Conservation (phyloP, 2,329 filamentous ascomycete species). For the Fusarium pseudocircinatum region DNA sequence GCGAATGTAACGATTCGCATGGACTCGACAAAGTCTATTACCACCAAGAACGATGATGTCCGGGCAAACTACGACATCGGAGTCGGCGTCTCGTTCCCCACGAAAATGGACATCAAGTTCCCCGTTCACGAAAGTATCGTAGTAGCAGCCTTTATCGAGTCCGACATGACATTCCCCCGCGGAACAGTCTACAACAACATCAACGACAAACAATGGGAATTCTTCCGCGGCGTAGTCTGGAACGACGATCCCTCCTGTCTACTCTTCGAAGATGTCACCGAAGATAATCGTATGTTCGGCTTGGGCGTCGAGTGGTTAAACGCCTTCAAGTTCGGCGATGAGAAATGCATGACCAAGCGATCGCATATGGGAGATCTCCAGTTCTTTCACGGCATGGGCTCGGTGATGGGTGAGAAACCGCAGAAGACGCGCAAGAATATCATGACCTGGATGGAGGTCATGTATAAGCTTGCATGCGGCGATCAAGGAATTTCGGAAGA, state of each 20-base stretch:
- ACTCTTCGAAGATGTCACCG: constrained; percentile 5
- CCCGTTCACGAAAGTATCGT: constrained; percentile 26
- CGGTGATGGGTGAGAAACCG: constrained; percentile 11
- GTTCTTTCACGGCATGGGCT: constrained; percentile 29
- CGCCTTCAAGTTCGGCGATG: constrained; percentile 19
- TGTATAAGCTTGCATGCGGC: constrained; percentile 31
- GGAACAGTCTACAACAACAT: constrained; percentile 33
- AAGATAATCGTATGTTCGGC: constrained; percentile 20
- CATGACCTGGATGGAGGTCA: constrained; percentile 23
- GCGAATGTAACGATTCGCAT: constrained; percentile 20
- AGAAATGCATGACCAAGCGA: constrained; percentile 26
- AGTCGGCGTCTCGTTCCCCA: constrained; percentile 9
- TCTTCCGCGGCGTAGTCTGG: constrained; percentile 26
- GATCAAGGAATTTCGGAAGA: not conserved
- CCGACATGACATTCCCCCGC: constrained; percentile 18
- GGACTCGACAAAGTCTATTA: not conserved
- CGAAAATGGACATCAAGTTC: constrained; percentile 17
- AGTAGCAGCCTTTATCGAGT: constrained; percentile 20
- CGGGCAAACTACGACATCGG: constrained; percentile 20
- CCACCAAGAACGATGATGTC: not conserved
- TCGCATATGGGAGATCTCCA: constrained; percentile 31
- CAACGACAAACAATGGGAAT: constrained; percentile 30
- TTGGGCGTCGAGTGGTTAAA: constrained; percentile 16
- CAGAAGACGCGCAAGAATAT: constrained; percentile 8
- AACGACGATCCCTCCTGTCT: constrained; percentile 31